Conservation (phyloP, 2,329 filamentous ascomycete species). For the Pestalotiopsis sp. region DNA sequence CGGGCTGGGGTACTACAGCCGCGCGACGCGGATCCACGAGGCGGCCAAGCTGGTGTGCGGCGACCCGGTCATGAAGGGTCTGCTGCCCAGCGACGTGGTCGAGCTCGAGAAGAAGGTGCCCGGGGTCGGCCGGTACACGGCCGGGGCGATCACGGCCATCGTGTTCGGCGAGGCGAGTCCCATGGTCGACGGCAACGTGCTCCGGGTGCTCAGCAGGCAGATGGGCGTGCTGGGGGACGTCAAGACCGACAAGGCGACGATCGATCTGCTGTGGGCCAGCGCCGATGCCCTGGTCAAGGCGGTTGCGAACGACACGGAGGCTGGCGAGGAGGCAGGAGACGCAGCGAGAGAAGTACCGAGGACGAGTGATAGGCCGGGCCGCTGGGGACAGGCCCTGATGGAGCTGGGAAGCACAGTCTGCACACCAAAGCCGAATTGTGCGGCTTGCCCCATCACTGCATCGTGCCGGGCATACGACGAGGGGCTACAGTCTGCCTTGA, state of each 20-base stretch:
- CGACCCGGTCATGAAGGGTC: slow-evolving; percentile 40
- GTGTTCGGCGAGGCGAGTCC: slow-evolving; percentile 60
- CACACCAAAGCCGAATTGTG: slow-evolving; percentile 58
- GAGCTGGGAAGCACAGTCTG: slow-evolving; percentile 65
- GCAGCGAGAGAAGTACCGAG: background rate
- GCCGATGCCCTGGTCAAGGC: slow-evolving; percentile 55
- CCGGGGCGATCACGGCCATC: slow-evolving; percentile 62
- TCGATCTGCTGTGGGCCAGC: slow-evolving; percentile 58
- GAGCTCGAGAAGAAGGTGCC: slow-evolving; percentile 53
- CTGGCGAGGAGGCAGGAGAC: slow-evolving; percentile 12
- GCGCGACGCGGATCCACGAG: slow-evolving; percentile 60
- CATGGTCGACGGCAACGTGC: slow-evolving; percentile 65
- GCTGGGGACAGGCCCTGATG: slow-evolving; percentile 67
- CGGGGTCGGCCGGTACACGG: slow-evolving; percentile 63
- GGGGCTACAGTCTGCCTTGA: slow-evolving; percentile 35
- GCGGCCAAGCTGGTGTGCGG: slow-evolving; percentile 52
- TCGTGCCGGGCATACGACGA: slow-evolving; percentile 54
- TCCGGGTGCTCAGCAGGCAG: slow-evolving; percentile 61
- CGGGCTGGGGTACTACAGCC: slow-evolving; percentile 64
- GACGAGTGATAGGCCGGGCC: slow-evolving; percentile 52
- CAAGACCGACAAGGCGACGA: slow-evolving; percentile 53
- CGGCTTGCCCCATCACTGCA: slow-evolving; percentile 47
- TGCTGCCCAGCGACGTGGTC: slow-evolving; percentile 47
- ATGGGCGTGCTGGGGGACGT: slow-evolving; percentile 57
- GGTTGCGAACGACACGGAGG: slow-evolving; percentile 41